Base-by-base conservation (phyloP, 495 filamentous ascomycete species). In the Stereocaulon alpinum region DNA sequence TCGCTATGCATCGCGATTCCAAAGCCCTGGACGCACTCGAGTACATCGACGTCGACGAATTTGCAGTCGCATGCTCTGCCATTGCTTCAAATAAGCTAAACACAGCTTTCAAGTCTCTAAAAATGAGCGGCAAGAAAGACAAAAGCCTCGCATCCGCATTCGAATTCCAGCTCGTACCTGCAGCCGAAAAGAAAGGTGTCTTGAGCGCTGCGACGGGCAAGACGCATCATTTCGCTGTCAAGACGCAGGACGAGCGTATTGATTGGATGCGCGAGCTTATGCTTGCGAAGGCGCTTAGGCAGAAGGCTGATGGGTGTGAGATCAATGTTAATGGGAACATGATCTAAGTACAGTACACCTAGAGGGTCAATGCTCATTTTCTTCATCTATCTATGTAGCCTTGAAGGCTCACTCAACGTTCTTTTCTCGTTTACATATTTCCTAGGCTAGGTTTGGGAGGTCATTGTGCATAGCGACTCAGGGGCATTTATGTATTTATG, bases 261-360 rank as follows among this genome's bases (percentile, higher is more conserved):
- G 92, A 95, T 63, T 98, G 93, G 93, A 96, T 96, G 93, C 76
- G 93, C 3, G 91, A 96, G 78, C 71, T 98, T 53, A 96, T 98
- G 93, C 82, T 98, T 24, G 91, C 92, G 5, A 95, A 91, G 70
- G 91, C 92, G 22, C 73, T 90, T 58, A 85, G 82, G 74, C 86
- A 88, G 67, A 89, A 89, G 74, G 83, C 85, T 17, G 83, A 86
- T 62, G 91, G 91, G 10, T 94, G 81, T 51, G 83, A 86, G 69
- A 76, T 95, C 59, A 84, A 82, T 58, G 77, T 95, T 50, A 96
- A 96, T 69, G 92, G 91, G 18, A 82, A 82, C 65, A 82, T 82
- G 72, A 80, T 94, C 64, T 91, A 78, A 65, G 20, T 20, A n/a
- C 27, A 17, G 7, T 22, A 18, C 44, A 22, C 40, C 22, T 3